These are phyloP conservation scores for Boletus fagicola DNA, from an alignment of 768 basidiomycete species.

Conservation along the genomic window DNA sequence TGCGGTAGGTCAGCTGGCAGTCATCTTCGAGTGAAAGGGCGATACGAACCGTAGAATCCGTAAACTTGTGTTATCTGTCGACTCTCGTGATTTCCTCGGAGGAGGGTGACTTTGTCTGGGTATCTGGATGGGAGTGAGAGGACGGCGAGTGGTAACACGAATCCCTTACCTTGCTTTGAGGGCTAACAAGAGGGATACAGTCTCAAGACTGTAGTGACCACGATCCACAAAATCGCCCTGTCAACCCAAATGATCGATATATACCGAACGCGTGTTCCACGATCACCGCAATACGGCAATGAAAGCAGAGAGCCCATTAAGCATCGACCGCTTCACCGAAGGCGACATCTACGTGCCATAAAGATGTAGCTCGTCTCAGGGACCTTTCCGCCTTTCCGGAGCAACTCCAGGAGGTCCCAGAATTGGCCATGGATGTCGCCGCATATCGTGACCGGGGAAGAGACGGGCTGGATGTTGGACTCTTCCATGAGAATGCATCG, in stretches of 20 bases:
- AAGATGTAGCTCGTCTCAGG: constrained; percentile 93
- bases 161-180: constrained; percentile 77
- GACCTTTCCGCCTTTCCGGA: constrained; percentile 80
- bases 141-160: background rate
- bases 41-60: constrained; percentile 83
- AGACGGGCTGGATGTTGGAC: constrained; percentile 95
- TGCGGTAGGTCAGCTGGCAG: constrained; percentile 25
- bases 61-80: constrained; percentile 98
- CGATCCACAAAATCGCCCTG: constrained; percentile 98
- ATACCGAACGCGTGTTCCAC: background rate
- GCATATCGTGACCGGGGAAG: constrained; percentile 90
- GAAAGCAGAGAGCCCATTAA: constrained; percentile 21
- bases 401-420: constrained; percentile 91
- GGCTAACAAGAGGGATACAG: constrained; percentile 82
- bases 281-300: background rate
- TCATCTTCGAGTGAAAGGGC: background rate
- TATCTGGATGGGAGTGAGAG: constrained; percentile 51
- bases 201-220: constrained; percentile 94
- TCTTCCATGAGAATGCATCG: constrained; percentile 91
- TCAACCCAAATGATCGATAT: background rate
- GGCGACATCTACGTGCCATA: constrained; percentile 73
- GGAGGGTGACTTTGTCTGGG: constrained; percentile 86
- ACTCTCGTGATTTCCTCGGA: constrained; percentile 96
- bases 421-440: constrained; percentile 98
- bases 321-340: constrained; percentile 22